Percentiles rank a stretch among this genome's conserved stretches.
phyloP scores from a whole-genome alignment of 1,139 yeast species.

The Saccharomyces hybrid region DNA sequence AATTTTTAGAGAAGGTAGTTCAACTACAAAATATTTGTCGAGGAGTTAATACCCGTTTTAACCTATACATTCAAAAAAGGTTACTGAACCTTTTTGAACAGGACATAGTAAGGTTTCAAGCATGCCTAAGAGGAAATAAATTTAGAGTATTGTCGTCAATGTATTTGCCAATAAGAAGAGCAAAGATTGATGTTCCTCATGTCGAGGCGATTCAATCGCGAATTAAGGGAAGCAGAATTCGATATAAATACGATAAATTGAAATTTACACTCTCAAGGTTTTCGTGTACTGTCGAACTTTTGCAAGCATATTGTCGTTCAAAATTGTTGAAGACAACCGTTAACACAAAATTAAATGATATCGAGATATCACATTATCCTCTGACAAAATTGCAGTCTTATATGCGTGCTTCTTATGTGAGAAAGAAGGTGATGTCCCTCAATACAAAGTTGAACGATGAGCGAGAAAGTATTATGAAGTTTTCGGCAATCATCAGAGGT shows the following conservation, averaged over 20 bases:
- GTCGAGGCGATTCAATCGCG: constrained; percentile 32
- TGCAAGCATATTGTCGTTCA: constrained; percentile 38
- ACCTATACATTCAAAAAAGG: constrained; percentile 47
- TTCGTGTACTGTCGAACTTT: constrained; percentile 11
- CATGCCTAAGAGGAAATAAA: constrained; percentile 29
- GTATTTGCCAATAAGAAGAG: constrained; percentile 14
- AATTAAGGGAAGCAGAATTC: constrained; percentile 26
- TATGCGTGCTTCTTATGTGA: constrained; percentile 16
- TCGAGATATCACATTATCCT: constrained; percentile 4
- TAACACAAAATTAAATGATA: not conserved
- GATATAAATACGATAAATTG: constrained; percentile 12
- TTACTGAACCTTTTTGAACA: constrained; percentile 29
- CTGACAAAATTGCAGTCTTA: constrained; percentile 7
- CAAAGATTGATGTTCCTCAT: constrained; percentile 8
- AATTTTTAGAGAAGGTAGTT: constrained; percentile 34
- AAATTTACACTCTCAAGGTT: constrained; percentile 5
- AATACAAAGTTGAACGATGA: not conserved
- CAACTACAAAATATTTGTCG: constrained; percentile 54
- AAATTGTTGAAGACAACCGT: constrained; percentile 9
- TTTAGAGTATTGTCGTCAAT: not conserved
- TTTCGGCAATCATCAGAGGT: not conserved
- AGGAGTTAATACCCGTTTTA: constrained; percentile 59
- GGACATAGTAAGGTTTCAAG: constrained; percentile 33
- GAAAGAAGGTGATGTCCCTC: constrained; percentile 2
- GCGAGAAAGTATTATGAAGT: not conserved